Base-by-base conservation (phyloP, 116 monocot genomes). In the Phalaenopsis hybrid region DNA sequence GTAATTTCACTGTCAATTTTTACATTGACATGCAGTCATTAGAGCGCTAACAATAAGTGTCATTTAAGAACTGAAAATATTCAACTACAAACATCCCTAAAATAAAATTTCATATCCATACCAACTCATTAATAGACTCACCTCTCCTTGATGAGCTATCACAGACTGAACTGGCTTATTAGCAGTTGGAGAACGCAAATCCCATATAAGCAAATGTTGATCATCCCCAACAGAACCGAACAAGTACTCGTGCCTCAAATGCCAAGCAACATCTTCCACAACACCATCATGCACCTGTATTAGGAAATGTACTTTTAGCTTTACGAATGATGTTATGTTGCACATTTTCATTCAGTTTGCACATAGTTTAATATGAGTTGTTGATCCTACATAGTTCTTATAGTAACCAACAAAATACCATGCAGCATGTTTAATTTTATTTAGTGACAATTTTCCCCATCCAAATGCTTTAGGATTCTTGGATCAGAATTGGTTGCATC, bases 191-290 rank as follows among this genome's bases (percentile, higher is more conserved):
- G 87, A 69, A 49, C 98, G 87, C 25, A 99, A 73, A 86, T 99
- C 98, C 95, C 98, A 99, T 83, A 99, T 89, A 41, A 95, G 89
- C 75, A 99, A 78, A 82, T 92, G 88, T 37, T 87, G 93, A 79
- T 99, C 98, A 89, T 99, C 98, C 79, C 98, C 98, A 79, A 90
- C 93, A 21, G 98, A 95, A 61, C 98, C 98, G 89, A 99, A 99
- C 57, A 95, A 84, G 85, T 95, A 89, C 79, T 93, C 98, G 87
- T 99, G 95, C 82, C 93, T 92, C 77, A 93, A 86, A 79, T 99
- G 98, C 98, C 98, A 99, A 33, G 98, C 98, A 85, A 99, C 95
- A 86, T 99, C 98, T 79, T 95, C 98, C 57, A 99, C 98, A 79
- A 99, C 95, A 79, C 95, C 98, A 81, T 95, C 98, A 88, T 99